Base-by-base conservation (phyloP, 768 basidiomycete genomes). In the Lactarius akahatsu region DNA sequence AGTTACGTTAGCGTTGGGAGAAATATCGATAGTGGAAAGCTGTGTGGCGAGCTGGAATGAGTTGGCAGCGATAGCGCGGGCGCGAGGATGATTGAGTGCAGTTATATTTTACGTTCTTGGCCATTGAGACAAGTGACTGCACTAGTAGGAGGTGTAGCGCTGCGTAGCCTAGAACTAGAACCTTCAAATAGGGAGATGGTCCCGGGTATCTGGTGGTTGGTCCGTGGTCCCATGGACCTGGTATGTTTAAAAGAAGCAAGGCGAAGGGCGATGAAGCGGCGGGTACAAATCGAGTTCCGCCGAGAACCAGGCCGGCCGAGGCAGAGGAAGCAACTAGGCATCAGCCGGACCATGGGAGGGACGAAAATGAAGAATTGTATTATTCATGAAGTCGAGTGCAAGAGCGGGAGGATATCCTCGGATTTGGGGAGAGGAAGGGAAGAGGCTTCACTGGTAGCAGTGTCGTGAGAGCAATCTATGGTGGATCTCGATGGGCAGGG, bases 21-120 rank as follows among this genome's bases (percentile, higher is more conserved):
- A 71, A 54, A 69, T 69, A 62, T 61, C 52, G 20, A 52, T 69
- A 57, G 47, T 64, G 38, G 70, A 71, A 47, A 65, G 68, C 68
- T 66, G 65, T 61, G 59, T 57, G n/a, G 65, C 55, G 23, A 30
- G 59, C 18, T 71, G 69, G 68, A 58, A 57, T 23, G 68, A 66
- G 36, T 32, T 71, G 26, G 15, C 50, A 28, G 61, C 38, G 50
- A 36, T 56, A 3, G 28, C 18, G 41, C 23, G 56, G 18, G 38
- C 13, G 41, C 23, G 55, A n/a, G 30, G 62, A 66, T 57, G 43
- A 26, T 34, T 54, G 28, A 62, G 32, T 56, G 34, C 30, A 11
- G 32, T 57, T 57, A 10, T 50, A 26, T 38, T 38, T 23, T 10
- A 32, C 23, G 54, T 32, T 34, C 54, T 18, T 32, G 28, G 30